Evolutionary conservation across 2,329 filamentous ascomycete genomes (phyloP), one percentile per base, ranked within the genome.

Genomic region (Neurospora sp.): DNA sequence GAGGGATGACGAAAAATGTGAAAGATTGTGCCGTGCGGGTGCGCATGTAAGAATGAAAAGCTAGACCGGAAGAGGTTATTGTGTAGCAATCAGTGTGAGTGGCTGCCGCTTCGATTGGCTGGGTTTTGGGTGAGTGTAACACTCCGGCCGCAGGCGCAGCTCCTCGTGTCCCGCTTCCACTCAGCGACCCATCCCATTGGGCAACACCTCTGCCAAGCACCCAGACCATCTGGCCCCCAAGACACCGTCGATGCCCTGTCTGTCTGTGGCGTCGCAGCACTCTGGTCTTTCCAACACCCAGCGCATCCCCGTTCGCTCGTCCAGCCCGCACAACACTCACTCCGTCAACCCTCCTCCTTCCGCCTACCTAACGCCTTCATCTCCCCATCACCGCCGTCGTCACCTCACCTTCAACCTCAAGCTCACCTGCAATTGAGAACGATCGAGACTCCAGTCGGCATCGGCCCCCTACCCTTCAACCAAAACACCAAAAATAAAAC

Each of bases 181-280:
- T 28, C 46, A 57, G 6, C 19, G 23, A 23, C 46, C 3, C 23
- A 17, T 36, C 28, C 28, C 52, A 62, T 62, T 62, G 52, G 52
- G 6, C 28, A 57, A 33, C 23, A 6, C 19, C 23, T 28, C 12
- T 57, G 46, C 46, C 46, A 57, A 57, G 46, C 19, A 57, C 46
- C 46, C 46, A 57, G 46, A 57, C 46, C 23, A 28, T 57, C 46
- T 57, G 46, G 23, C 11, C 28, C 28, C 28, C 28, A 28, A 57
- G 52, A 62, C 52, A 62, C 43, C 19, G n/a, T 46, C 19, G 43
- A 52, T 52, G 43, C 43, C 43, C 43, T 52, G 52, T 33, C 43
- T 52, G 52, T 33, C 52, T 62, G 52, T 36, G 52, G 52, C 71
- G 69, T 71, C 73, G 73, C 72, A 70, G 67, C 66, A 71, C 71